Conservation (phyloP, 257 asterid species). For the Buddleja alternifolia region DNA sequence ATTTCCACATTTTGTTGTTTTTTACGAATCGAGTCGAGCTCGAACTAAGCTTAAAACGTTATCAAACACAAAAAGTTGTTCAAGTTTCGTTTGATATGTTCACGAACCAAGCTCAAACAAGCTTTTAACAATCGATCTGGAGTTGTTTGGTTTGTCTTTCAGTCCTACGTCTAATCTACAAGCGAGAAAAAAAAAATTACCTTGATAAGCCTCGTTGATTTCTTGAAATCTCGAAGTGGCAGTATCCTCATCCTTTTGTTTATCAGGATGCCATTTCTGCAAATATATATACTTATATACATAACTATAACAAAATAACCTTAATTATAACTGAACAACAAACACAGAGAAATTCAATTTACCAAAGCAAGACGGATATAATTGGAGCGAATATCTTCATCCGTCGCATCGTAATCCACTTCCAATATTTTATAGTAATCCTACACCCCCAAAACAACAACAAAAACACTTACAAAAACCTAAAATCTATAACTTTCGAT, state of each 20-base stretch:
- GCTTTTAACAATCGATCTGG: too few relatives aligned
- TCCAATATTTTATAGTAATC: conserved; percentile 84
- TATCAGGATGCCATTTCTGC: conserved; percentile 99
- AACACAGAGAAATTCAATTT: conserved; percentile 22
- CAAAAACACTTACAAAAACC: not conserved
- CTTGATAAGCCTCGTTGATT: conserved; percentile 87
- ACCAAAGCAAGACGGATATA: conserved; percentile 95
- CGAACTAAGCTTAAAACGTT: too few relatives aligned
- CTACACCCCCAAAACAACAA: conserved; percentile 39
- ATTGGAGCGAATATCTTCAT: conserved; percentile 83
- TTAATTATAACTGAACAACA: not conserved
- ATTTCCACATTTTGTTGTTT: too few relatives aligned
- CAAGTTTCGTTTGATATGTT: too few relatives aligned
- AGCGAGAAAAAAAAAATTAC: conserved; percentile 38
- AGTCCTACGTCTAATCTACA: too few relatives aligned
- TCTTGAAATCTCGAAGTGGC: conserved; percentile 90
- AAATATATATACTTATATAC: too few relatives aligned
- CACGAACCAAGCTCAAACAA: too few relatives aligned
- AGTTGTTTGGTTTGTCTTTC: too few relatives aligned
- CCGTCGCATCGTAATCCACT: conserved; percentile 89
- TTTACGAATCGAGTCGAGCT: too few relatives aligned
- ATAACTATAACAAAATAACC: too few relatives aligned
- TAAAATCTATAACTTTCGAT: not conserved
- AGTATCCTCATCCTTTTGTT: conserved; percentile 62
- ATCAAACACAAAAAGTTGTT: too few relatives aligned